These are phyloP conservation scores for Acanthamoeba castellanii DNA, from an alignment of 208 protist genomes.

Conservation along the genomic window DNA sequence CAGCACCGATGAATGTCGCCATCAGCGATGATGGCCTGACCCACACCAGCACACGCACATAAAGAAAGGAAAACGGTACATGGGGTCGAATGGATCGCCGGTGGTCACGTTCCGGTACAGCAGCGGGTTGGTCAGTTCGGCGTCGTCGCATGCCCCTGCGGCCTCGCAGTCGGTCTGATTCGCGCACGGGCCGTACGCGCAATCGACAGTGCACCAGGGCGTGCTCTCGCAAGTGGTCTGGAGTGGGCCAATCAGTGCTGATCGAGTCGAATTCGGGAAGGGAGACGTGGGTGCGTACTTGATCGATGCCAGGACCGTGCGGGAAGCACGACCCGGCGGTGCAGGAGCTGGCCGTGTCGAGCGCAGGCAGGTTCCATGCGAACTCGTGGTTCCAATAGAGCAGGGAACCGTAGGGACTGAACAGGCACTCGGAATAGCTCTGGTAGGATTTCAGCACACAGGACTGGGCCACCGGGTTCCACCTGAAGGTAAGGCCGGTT, in stretches of 20 bases:
- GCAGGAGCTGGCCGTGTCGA: neutral
- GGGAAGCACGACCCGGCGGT: constrained; percentile 31
- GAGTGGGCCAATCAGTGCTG: neutral
- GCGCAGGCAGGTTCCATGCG: neutral
- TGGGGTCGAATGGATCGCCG: neutral
- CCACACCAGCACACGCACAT: neutral
- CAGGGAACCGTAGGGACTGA: neutral
- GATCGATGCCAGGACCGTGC: neutral
- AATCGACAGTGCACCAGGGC: constrained; percentile 24
- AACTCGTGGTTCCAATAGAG: constrained; percentile 57
- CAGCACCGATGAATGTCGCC: neutral
- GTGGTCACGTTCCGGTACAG: neutral
- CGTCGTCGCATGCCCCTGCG: neutral
- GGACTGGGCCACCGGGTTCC: neutral
- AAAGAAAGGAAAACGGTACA: neutral
- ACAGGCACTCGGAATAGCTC: neutral
- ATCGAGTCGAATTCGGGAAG: too few relatives aligned
- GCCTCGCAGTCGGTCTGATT: constrained; percentile 62
- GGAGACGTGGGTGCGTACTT: neutral
- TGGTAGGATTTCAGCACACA: constrained; percentile 46
- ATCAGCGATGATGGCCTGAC: neutral
- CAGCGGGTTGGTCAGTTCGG: constrained; percentile 23
- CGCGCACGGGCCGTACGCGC: neutral
- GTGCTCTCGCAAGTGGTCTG: constrained; percentile 11
- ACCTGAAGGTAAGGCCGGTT: neutral